A percentile compares a stretch with the other conserved stretches of the same genome.
phyloP scores from a whole-genome alignment of 129 eudicot species.

The Saposhnikovia divaricata region DNA sequence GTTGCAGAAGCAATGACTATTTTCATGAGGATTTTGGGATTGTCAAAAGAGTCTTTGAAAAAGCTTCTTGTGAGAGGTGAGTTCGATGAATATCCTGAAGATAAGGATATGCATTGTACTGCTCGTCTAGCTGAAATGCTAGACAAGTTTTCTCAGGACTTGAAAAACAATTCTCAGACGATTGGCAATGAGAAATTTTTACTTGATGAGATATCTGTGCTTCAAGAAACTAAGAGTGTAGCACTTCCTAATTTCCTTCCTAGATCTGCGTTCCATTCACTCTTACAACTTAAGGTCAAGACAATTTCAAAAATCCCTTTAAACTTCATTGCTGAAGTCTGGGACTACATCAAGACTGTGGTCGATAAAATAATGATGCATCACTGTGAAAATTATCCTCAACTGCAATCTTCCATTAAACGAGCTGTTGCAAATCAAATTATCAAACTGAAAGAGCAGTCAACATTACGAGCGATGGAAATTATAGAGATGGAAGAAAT shows the following conservation, averaged over 20 bases:
- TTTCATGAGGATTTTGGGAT: slow-evolving; percentile 7
- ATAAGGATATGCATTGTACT: slow-evolving; percentile 1
- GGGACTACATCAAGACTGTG: neutral
- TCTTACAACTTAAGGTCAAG: neutral
- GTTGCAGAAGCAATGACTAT: neutral
- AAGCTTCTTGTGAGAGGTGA: neutral
- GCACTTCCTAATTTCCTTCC: neutral
- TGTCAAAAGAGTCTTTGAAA: neutral
- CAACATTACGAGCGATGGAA: neutral
- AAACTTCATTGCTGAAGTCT: neutral
- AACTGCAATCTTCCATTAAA: neutral
- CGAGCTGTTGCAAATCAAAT: neutral
- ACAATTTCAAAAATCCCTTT: neutral
- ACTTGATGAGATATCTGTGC: neutral
- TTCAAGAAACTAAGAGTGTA: neutral
- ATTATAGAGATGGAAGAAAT: slow-evolving; percentile 1
- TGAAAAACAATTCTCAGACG: neutral
- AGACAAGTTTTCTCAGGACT: neutral
- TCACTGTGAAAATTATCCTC: neutral
- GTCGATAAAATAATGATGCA: neutral
- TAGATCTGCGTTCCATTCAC: neutral
- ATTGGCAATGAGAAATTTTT: neutral
- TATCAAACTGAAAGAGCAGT: neutral
- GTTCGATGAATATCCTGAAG: neutral
- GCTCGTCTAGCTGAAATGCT: slow-evolving; percentile 3